These are phyloP conservation scores for Penicillium sp. DNA, from an alignment of 2,329 filamentous ascomycete species.

Conservation along the genomic window DNA sequence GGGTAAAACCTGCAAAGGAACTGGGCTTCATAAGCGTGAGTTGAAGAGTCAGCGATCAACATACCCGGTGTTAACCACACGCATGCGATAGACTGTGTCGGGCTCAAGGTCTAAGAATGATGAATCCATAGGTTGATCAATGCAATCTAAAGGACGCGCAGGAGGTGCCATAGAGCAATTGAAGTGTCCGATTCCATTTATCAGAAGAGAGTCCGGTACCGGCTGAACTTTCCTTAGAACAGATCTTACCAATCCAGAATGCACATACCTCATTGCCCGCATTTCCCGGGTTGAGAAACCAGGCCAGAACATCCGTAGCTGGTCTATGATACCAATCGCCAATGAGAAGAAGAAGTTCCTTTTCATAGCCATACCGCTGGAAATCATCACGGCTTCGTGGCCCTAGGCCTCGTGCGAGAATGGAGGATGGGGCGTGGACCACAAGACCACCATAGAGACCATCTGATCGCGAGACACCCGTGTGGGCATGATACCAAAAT, in stretches of 20 bases:
- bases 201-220: conserved; percentile 45
- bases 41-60: neutral
- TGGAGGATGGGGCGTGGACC: conserved; percentile 38
- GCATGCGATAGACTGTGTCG: conserved; percentile 30
- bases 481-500: conserved; percentile 49
- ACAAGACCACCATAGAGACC: conserved; percentile 47
- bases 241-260: neutral
- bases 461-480: conserved; percentile 41
- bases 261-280: conserved; percentile 42
- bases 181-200: conserved; percentile 46
- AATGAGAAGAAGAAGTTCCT: conserved; percentile 44
- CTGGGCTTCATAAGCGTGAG: conserved; percentile 20
- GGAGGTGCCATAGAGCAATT: conserved; percentile 44
- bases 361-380: conserved; percentile 27
- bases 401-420: conserved; percentile 16
- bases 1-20: conserved; percentile 38
- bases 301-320: conserved; percentile 39
- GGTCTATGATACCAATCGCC: conserved; percentile 48
- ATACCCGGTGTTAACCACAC: conserved; percentile 44
- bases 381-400: conserved; percentile 3
- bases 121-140: conserved; percentile 18
- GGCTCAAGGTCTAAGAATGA: conserved; percentile 25
- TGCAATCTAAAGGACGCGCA: conserved; percentile 44
- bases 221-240: conserved; percentile 30
- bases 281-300: conserved; percentile 41